These are phyloP conservation scores for Saccharomyces uvarum DNA, from an alignment of 1,139 yeast species.

Conservation along the genomic window DNA sequence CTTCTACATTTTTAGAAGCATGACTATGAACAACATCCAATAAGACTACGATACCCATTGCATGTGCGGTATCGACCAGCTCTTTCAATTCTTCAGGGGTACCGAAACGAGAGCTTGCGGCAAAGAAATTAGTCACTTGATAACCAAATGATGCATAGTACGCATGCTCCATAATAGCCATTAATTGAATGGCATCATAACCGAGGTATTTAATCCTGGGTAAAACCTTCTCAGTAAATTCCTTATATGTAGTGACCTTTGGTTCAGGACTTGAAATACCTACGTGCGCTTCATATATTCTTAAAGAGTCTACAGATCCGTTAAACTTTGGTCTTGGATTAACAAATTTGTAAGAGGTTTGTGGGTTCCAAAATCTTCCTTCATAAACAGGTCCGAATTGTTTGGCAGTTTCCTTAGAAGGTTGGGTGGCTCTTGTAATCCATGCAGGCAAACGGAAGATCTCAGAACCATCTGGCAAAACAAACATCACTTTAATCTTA, in stretches of 20 bases:
- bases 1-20: constrained; percentile 88
- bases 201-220: constrained; percentile 84
- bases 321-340: constrained; percentile 50
- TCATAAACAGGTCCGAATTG: constrained; percentile 57
- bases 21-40: constrained; percentile 94
- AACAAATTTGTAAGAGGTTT: constrained; percentile 49
- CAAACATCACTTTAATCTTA: constrained; percentile 64
- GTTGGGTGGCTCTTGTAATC: constrained; percentile 75
- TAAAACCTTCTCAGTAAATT: constrained; percentile 69
- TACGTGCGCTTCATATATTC: constrained; percentile 91
- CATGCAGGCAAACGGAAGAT: constrained; percentile 85
- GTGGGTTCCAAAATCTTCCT: constrained; percentile 90
- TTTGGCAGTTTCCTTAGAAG: constrained; percentile 41
- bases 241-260: constrained; percentile 72
- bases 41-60: constrained; percentile 75
- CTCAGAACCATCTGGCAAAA: constrained; percentile 57
- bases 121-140: constrained; percentile 89
- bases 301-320: constrained; percentile 45
- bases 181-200: constrained; percentile 85
- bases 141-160: constrained; percentile 96
- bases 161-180: constrained; percentile 99
- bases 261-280: constrained; percentile 93
- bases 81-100: constrained; percentile 91
- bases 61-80: constrained; percentile 85
- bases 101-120: constrained; percentile 82